These are phyloP conservation scores for Phlebopus sp. DNA, from an alignment of 1,284 basidiomycete species.

Conservation along the genomic window DNA sequence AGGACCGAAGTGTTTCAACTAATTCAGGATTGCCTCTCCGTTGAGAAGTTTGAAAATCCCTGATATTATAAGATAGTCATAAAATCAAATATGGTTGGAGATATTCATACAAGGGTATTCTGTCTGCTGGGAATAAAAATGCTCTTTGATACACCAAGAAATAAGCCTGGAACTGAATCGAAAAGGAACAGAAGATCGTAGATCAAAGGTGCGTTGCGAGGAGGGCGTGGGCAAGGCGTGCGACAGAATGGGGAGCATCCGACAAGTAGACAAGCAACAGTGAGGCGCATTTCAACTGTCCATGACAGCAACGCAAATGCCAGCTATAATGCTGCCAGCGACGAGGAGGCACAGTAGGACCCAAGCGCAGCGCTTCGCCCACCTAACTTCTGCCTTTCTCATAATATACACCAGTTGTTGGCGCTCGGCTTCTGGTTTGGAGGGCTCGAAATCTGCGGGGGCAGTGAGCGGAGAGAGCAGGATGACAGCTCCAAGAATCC, in stretches of 20 bases:
- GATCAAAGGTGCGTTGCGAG: too few relatives aligned
- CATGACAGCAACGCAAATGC: constrained; percentile 23
- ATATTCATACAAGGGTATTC: constrained; percentile 1
- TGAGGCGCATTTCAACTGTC: too few relatives aligned
- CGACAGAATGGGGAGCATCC: too few relatives aligned
- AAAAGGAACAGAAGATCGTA: too few relatives aligned
- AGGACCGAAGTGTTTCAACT: too few relatives aligned
- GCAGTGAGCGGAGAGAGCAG: constrained; percentile 39
- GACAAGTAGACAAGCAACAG: too few relatives aligned
- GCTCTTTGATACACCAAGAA: not conserved
- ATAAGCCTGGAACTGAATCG: too few relatives aligned
- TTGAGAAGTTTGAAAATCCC: too few relatives aligned
- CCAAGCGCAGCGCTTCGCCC: constrained; percentile 38
- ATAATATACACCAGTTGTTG: constrained; percentile 38
- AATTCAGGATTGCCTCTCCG: too few relatives aligned
- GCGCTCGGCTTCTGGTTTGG: constrained; percentile 44
- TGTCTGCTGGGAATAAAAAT: not conserved
- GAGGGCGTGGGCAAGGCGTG: too few relatives aligned
- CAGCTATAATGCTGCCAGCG: constrained; percentile 16
- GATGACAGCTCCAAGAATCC: constrained; percentile 47
- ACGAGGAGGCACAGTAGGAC: constrained; percentile 23
- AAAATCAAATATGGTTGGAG: constrained; percentile 1
- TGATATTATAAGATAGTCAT: constrained; percentile 1
- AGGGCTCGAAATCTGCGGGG: constrained; percentile 41
- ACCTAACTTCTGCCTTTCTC: constrained; percentile 37